phyloP scores from a whole-genome alignment of 257 asterid species.

The Przewalskia tangutica region DNA sequence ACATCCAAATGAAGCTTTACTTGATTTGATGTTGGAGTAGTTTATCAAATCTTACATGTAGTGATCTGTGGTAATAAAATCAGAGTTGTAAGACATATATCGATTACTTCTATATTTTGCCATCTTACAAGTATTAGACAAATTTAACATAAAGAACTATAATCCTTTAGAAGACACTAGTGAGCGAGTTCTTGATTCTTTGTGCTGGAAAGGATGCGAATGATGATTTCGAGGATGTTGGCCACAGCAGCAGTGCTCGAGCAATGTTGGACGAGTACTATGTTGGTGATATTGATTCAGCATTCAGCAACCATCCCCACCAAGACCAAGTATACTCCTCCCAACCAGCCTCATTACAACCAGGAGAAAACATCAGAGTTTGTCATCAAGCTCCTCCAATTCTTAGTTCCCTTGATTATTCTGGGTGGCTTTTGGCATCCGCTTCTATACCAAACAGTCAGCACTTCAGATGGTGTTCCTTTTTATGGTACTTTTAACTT shows the following conservation, averaged over 20 bases:
- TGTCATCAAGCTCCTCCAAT: constrained; percentile 66
- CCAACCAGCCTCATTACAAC: constrained; percentile 44
- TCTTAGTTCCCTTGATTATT: constrained; percentile 64
- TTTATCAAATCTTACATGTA: background rate
- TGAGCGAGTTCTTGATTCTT: background rate
- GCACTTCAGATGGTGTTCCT: background rate
- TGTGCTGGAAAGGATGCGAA: constrained; percentile 77
- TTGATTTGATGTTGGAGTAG: background rate
- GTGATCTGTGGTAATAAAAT: background rate
- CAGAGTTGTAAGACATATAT: background rate
- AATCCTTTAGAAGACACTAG: no score
- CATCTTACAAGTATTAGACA: background rate
- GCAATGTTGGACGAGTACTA: constrained; percentile 56
- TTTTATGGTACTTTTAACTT: background rate
- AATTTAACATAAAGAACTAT: background rate
- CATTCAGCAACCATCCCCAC: constrained; percentile 44
- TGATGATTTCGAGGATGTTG: constrained; percentile 78
- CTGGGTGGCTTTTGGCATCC: constrained; percentile 62
- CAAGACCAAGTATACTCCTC: constrained; percentile 41
- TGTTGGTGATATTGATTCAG: constrained; percentile 52
- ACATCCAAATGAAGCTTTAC: background rate
- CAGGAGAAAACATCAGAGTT: constrained; percentile 58
- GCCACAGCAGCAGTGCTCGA: constrained; percentile 70
- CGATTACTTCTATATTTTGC: background rate
- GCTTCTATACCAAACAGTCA: constrained; percentile 58